Evolutionary conservation across 257 asterid species (phyloP), one percentile per base, ranked within the genome.

Genomic region (Galeopsis tetrahit): DNA sequence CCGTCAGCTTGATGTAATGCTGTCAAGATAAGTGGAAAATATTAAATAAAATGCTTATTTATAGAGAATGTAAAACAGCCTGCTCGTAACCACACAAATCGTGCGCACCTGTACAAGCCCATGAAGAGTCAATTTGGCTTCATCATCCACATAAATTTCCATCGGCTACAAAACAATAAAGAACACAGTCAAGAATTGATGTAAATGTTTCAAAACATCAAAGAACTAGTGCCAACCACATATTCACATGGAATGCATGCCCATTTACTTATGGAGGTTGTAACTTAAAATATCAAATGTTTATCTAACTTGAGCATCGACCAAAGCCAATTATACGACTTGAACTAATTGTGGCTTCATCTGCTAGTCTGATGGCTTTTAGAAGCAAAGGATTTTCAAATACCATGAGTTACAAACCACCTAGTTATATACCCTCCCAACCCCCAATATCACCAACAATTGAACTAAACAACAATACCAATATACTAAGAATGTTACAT

Each of bases 81-180:
- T 13, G 8, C 31, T 34, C 8, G 1, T 57, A 60, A 59, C 13
- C 52, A 53, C 63, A 46, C 35, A 11, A 63, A 9, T 4, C 17
- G 10, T 0, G 3, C 33, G 28, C 63, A 89, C 93, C 96, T 90
- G 96, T 51, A 90, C 96, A 72, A 89, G 96, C 78, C 96, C 96
- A 66, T 89, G 96, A 65, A 89, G 93, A 63, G 96, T 89, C 87
- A 89, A 80, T 75, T 86, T 90, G 73, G 96, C 95, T 79, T 90
- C 96, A 42, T 90, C 92, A 38, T 90, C 96, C 74, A 90, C 95
- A 85, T 90, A 90, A 74, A 88, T 90, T 78, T 90, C 96, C 95
- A 90, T 86, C 4, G 96, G 96, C 96, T 90, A 80, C 76, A 87
- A 78, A 73, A 57, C 15, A 76, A 75, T 67, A 82, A 83, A 52